Conservation (phyloP, 2,329 filamentous ascomycete species). For the Pleurostoma richardsiae region DNA sequence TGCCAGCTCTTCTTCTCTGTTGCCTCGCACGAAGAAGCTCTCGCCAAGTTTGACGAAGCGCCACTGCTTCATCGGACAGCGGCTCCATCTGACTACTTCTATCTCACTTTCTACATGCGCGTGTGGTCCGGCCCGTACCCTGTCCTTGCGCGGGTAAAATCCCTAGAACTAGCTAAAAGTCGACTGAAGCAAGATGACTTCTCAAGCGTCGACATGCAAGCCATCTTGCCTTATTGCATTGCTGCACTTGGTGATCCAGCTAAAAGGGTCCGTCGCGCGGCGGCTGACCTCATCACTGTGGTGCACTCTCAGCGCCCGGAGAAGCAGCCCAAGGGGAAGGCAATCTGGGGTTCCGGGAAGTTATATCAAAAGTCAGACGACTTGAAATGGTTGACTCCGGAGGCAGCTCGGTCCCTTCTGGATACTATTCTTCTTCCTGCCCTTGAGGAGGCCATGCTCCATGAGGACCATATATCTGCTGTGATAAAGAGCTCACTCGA, state of each 20-base stretch:
- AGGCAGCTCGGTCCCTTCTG: slow-evolving; percentile 57
- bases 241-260: slow-evolving; percentile 71
- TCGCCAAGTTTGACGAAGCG: slow-evolving; percentile 47
- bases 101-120: slow-evolving; percentile 69
- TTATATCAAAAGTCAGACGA: slow-evolving; percentile 58
- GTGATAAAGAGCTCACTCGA: slow-evolving; percentile 59
- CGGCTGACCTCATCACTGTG: slow-evolving; percentile 60
- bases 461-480: slow-evolving; percentile 64
- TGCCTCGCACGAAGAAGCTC: slow-evolving; percentile 36
- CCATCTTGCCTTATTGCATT: slow-evolving; percentile 76
- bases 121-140: slow-evolving; percentile 71
- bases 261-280: slow-evolving; percentile 69
- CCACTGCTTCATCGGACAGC: slow-evolving; percentile 48
- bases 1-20: slow-evolving; percentile 54
- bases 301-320: slow-evolving; percentile 26
- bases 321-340: slow-evolving; percentile 33
- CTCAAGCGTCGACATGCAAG: slow-evolving; percentile 63
- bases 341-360: slow-evolving; percentile 54
- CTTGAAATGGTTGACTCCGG: slow-evolving; percentile 52
- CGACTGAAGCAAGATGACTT: slow-evolving; percentile 47
- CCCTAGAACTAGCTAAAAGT: slow-evolving; percentile 60
- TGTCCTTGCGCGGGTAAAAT: slow-evolving; percentile 61
- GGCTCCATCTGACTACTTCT: slow-evolving; percentile 58
- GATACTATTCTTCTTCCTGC: slow-evolving; percentile 64
- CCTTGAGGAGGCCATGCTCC: slow-evolving; percentile 82